phyloP scores from a whole-genome alignment of 345 rosid species.

The Eucalyptus lansdowneana region DNA sequence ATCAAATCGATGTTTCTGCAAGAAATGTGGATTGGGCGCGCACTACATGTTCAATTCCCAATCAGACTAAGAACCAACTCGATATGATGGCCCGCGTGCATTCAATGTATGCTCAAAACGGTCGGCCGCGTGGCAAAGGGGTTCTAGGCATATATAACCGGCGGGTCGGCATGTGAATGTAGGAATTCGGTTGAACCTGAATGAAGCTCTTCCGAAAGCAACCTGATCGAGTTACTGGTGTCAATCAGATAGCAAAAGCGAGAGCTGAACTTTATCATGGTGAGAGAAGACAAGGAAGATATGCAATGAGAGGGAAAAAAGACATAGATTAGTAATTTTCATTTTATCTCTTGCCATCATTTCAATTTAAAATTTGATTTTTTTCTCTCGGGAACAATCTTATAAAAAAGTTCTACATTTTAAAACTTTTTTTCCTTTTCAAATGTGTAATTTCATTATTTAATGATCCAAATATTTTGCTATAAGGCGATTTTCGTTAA shows the following conservation, averaged over 20 bases:
- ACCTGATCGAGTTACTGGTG: neutral
- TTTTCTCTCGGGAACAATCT: neutral
- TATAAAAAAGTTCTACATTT: no score
- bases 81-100: neutral
- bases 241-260: neutral
- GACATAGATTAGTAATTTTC: neutral
- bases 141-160: neutral
- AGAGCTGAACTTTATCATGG: neutral
- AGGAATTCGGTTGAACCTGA: neutral
- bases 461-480: neutral
- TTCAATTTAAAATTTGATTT: no score
- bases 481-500: neutral
- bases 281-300: neutral
- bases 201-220: neutral
- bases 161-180: neutral
- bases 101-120: neutral
- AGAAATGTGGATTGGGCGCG: neutral
- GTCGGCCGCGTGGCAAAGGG: neutral
- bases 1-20: neutral
- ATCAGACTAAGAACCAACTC: neutral
- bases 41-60: neutral
- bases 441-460: no score
- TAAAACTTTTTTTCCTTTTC: neutral
- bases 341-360: no score
- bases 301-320: neutral